phyloP scores from a whole-genome alignment of 2,329 filamentous ascomycete genomes.

The Fusarium tjaetaba region DNA sequence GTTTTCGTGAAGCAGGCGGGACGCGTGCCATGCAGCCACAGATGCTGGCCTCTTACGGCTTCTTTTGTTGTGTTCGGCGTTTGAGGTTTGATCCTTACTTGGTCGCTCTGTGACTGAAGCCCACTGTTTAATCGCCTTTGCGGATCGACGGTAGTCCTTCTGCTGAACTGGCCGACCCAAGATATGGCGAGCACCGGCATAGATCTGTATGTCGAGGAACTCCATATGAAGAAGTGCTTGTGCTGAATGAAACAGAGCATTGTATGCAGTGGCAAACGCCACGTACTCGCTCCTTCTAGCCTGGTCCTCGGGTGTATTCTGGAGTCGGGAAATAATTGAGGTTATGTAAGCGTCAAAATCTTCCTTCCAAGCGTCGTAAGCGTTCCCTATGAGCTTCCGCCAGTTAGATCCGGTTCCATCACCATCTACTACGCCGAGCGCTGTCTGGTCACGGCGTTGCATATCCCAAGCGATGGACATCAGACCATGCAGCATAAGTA shows the following conservation, averaged over 20 bases:
- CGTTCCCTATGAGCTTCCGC: neutral
- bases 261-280: neutral
- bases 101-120: neutral
- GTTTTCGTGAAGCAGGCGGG: neutral
- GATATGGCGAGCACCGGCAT: neutral
- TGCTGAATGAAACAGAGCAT: neutral
- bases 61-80: neutral
- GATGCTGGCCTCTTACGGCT: neutral
- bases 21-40: neutral
- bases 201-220: neutral
- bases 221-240: slow-evolving; percentile 5
- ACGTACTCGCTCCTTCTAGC: neutral
- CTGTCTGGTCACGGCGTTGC: slow-evolving; percentile 69
- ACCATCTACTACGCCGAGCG: slow-evolving; percentile 50
- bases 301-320: neutral
- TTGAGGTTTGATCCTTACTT: neutral
- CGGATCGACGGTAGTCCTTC: neutral
- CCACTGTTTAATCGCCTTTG: neutral
- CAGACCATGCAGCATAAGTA: slow-evolving; percentile 67
- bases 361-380: neutral
- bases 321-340: neutral
- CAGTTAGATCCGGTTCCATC: neutral
- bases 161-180: neutral
- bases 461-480: slow-evolving; percentile 73
- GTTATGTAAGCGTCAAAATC: neutral